These are phyloP conservation scores for Rugonectria rugulosa DNA, from an alignment of 2,329 filamentous ascomycete genomes.

Conservation along the genomic window DNA sequence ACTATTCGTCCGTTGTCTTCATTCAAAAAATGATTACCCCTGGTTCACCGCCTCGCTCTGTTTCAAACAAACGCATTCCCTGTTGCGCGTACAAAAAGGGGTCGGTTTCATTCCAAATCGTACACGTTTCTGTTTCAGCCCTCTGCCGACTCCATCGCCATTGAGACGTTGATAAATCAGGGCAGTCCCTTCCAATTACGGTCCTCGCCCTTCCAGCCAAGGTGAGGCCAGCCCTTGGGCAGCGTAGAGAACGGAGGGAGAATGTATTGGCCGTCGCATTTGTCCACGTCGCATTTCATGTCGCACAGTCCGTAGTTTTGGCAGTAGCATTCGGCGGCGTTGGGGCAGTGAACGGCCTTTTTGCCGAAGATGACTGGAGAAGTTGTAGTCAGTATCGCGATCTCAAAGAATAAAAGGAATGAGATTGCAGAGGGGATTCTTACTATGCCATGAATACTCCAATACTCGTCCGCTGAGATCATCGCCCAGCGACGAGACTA, in stretches of 20 bases:
- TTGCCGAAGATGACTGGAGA: constrained; percentile 64
- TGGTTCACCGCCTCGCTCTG: neutral
- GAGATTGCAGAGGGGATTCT: constrained; percentile 43
- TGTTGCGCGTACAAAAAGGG: constrained; percentile 8
- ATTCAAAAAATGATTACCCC: neutral
- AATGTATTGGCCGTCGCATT: constrained; percentile 64
- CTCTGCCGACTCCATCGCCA: neutral
- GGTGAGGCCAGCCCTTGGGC: constrained; percentile 66
- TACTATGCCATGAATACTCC: constrained; percentile 72
- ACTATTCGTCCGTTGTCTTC: neutral
- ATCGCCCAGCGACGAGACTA: constrained; percentile 62
- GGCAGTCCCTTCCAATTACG: constrained; percentile 36
- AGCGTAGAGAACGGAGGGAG: constrained; percentile 65
- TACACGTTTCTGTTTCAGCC: constrained; percentile 11
- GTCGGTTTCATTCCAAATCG: constrained; percentile 14
- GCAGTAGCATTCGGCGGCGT: constrained; percentile 70
- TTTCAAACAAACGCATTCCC: constrained; percentile 10
- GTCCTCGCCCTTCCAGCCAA: constrained; percentile 40
- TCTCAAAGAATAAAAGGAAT: neutral
- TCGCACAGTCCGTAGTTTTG: constrained; percentile 69
- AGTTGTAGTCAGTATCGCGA: constrained; percentile 21
- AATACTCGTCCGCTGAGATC: constrained; percentile 65
- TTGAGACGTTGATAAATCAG: constrained; percentile 8
- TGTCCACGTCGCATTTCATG: constrained; percentile 49
- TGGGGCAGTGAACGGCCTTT: constrained; percentile 65